A percentile compares a stretch with the other conserved stretches of the same genome.
These are phyloP conservation scores for Vigna angularis DNA, from an alignment of 306 rosid genomes.

Conservation along the genomic window DNA sequence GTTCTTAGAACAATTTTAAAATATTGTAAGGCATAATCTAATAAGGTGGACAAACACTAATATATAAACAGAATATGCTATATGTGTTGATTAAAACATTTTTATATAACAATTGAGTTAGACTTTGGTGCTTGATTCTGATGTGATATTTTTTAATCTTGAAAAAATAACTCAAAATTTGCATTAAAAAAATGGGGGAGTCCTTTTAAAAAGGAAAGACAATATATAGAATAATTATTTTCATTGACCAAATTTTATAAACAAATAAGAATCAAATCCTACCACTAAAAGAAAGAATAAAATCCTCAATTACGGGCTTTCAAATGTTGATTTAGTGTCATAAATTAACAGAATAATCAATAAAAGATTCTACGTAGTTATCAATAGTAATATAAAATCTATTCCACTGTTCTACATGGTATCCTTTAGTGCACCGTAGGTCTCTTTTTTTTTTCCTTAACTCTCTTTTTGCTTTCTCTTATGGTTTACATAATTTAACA, in stretches of 20 bases:
- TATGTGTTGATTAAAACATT: not conserved
- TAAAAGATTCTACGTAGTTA: too few relatives aligned
- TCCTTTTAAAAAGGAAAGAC: conserved; percentile 29
- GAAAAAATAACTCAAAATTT: conserved; percentile 6
- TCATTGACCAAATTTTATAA: conserved; percentile 13
- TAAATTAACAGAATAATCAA: too few relatives aligned
- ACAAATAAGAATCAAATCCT: conserved; percentile 49
- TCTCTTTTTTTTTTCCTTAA: too few relatives aligned
- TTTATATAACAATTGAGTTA: conserved; percentile 21
- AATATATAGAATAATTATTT: not conserved
- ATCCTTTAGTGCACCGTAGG: too few relatives aligned
- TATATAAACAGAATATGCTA: not conserved
- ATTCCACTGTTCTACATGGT: too few relatives aligned
- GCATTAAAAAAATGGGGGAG: not conserved
- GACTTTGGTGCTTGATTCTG: conserved; percentile 18
- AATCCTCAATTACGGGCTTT: conserved; percentile 39
- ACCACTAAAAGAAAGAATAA: conserved; percentile 37
- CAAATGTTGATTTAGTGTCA: conserved; percentile 16
- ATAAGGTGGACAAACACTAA: conserved; percentile 41
- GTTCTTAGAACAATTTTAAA: conserved; percentile 20
- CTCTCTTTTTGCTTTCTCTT: too few relatives aligned
- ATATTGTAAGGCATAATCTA: not conserved
- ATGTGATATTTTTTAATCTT: conserved; percentile 30
- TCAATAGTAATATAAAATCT: too few relatives aligned
- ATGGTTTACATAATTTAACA: too few relatives aligned